phyloP scores from a whole-genome alignment of 1,284 basidiomycete genomes.

The Pseudozyma thailandica region DNA sequence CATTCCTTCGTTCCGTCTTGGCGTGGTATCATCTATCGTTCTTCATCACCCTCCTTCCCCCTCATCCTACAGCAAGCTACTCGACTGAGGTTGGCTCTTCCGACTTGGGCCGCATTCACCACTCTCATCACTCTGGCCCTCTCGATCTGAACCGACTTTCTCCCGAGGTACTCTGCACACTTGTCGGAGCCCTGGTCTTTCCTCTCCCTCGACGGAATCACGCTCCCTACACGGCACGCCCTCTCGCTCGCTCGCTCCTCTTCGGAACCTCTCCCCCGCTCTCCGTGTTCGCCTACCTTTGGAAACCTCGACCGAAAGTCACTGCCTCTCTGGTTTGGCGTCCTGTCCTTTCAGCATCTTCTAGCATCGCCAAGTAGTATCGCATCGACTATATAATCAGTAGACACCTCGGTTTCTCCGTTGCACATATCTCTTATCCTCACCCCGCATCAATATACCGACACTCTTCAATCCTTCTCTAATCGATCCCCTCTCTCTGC shows the following conservation, averaged over 20 bases:
- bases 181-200: neutral
- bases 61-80: neutral
- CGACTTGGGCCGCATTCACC: neutral
- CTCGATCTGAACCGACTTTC: conserved; percentile 1
- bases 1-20: conserved; percentile 17
- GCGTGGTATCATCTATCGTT: conserved; percentile 8
- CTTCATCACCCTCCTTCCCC: conserved; percentile 22
- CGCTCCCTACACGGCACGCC: conserved; percentile 3
- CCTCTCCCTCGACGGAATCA: conserved; percentile 9
- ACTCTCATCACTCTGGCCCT: neutral
- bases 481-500: neutral
- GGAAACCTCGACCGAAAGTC: conserved; percentile 3
- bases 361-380: conserved; percentile 5
- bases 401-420: neutral
- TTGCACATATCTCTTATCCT: neutral
- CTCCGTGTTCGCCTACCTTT: neutral
- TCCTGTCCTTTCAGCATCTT: conserved; percentile 1
- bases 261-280: conserved; percentile 1
- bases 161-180: neutral
- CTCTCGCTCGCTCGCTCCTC: conserved; percentile 1
- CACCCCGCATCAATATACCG: conserved; percentile 6
- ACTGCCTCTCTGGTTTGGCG: neutral
- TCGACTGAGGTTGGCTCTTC: neutral
- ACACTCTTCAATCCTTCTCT: neutral
- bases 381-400: conserved; percentile 21